Conservation (phyloP, 352 stramenopile genomes). For the Phytophthora pini region DNA sequence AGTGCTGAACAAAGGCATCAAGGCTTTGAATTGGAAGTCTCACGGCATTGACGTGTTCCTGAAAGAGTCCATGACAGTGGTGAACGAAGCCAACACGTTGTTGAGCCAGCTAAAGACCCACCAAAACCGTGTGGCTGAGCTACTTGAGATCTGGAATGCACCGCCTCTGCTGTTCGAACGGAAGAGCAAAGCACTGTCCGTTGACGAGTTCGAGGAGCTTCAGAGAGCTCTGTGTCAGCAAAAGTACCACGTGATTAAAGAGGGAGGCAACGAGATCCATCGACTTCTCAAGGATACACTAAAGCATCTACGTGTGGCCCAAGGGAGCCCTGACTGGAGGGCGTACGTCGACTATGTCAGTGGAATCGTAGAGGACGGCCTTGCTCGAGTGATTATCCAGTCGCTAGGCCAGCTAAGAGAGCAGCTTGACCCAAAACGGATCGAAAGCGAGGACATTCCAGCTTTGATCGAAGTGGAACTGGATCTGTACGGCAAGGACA, state of each 20-base stretch:
- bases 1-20: constrained; percentile 88
- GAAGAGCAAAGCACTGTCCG: constrained; percentile 78
- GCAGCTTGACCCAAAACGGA: constrained; percentile 84
- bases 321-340: constrained; percentile 93
- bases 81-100: constrained; percentile 89
- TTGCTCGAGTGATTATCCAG: constrained; percentile 75
- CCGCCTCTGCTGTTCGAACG: constrained; percentile 88
- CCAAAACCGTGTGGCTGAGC: constrained; percentile 78
- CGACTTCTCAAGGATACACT: constrained; percentile 91
- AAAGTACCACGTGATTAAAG: constrained; percentile 90
- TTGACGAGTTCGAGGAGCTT: constrained; percentile 89
- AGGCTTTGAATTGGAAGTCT: constrained; percentile 93
- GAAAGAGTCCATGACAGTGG: constrained; percentile 89
- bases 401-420: constrained; percentile 77
- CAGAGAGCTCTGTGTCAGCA: constrained; percentile 71
- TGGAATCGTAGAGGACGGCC: constrained; percentile 87
- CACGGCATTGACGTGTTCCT: constrained; percentile 94
- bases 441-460: constrained; percentile 84
- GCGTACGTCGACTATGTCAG: constrained; percentile 94
- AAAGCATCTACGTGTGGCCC: constrained; percentile 88
- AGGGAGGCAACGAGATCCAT: constrained; percentile 89
- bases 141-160: constrained; percentile 80
- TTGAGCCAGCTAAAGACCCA: constrained; percentile 91
- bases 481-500: constrained; percentile 88
- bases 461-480: constrained; percentile 92